phyloP scores from a whole-genome alignment of 345 rosid species.

The Acer saccharum region DNA sequence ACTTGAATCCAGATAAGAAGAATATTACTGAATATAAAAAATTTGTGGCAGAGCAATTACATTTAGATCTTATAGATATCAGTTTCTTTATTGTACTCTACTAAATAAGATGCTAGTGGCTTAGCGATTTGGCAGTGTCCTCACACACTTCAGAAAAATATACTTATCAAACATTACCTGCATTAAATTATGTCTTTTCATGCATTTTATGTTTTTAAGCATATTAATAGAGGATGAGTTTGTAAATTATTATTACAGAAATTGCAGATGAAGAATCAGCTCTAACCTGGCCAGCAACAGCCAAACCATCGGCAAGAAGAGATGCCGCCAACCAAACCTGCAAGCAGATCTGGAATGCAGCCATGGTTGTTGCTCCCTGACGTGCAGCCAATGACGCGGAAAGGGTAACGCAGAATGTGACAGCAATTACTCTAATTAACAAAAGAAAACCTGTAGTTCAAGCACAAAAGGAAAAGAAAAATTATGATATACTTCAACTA shows the following conservation, averaged over 20 bases:
- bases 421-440: conserved; percentile 81
- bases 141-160: not conserved
- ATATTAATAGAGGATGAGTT: not conserved
- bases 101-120: not conserved
- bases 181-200: not conserved
- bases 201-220: not conserved
- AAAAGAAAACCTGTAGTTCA: conserved; percentile 66
- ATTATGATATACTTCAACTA: not conserved
- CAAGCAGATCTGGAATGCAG: conserved; percentile 98
- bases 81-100: not conserved
- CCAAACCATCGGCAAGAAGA: conserved; percentile 93
- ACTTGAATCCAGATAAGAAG: not conserved
- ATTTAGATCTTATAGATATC: not conserved
- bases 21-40: not conserved
- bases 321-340: conserved; percentile 96
- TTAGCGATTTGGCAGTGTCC: not conserved
- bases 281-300: conserved; percentile 94
- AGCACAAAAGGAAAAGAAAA: not conserved
- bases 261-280: not conserved
- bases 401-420: conserved; percentile 89
- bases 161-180: not conserved
- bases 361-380: conserved; percentile 81
- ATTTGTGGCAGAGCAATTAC: not conserved
- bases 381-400: conserved; percentile 94
- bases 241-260: not conserved